These are phyloP conservation scores for Vicia faba DNA, from an alignment of 306 rosid genomes.

Conservation along the genomic window DNA sequence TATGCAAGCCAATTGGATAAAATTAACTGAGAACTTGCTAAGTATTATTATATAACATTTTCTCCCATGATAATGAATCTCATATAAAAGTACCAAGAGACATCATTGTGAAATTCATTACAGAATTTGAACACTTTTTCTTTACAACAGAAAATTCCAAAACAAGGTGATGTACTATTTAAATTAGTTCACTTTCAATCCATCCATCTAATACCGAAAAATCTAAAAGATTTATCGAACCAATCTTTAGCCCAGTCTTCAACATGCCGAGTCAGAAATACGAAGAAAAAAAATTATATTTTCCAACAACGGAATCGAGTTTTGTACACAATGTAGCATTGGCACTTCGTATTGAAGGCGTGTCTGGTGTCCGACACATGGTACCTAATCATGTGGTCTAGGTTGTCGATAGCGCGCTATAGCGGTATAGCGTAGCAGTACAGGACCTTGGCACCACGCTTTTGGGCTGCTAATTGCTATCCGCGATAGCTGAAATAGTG, in stretches of 20 bases:
- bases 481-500: no score
- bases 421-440: no score
- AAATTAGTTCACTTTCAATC: background rate
- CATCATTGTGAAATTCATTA: background rate
- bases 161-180: background rate
- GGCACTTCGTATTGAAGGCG: background rate
- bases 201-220: background rate
- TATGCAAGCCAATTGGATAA: background rate
- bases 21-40: background rate
- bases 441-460: no score
- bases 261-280: background rate
- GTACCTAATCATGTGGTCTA: background rate
- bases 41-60: background rate
- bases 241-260: background rate
- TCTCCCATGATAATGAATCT: background rate
- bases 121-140: background rate
- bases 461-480: no score
- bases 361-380: background rate
- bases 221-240: background rate
- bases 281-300: background rate
- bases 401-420: no score
- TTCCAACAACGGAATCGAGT: background rate
- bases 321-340: background rate
- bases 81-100: background rate
- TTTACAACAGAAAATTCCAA: background rate